phyloP scores from a whole-genome alignment of 305 asterid species.

The Nicotiana rustica region DNA sequence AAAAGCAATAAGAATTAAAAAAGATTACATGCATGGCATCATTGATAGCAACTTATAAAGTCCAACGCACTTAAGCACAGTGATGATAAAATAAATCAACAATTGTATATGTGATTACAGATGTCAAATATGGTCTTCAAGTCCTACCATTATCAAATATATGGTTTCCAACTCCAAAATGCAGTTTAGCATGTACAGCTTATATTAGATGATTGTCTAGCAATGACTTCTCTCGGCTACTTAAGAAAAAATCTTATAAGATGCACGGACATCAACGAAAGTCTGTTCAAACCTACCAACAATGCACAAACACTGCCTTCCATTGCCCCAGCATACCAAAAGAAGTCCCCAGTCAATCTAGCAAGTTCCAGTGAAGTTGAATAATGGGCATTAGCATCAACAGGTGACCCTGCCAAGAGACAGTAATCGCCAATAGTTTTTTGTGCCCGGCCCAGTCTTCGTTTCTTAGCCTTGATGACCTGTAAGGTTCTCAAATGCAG shows the following conservation, averaged over 20 bases:
- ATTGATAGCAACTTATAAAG: neutral
- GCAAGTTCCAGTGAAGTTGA: slow-evolving; percentile 92
- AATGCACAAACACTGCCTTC: slow-evolving; percentile 97
- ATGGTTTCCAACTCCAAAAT: slow-evolving; percentile 15
- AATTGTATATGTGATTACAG: neutral
- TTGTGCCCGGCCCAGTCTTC: slow-evolving; percentile 94
- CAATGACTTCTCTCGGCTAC: slow-evolving; percentile 23
- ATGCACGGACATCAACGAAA: slow-evolving; percentile 13
- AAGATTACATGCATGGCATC: neutral
- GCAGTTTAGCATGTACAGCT: neutral
- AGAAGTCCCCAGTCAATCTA: slow-evolving; percentile 91
- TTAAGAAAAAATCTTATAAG: slow-evolving; percentile 11
- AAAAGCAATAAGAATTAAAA: neutral
- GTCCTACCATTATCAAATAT: neutral
- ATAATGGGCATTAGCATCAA: slow-evolving; percentile 97
- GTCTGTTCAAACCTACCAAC: slow-evolving; percentile 66
- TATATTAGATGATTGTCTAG: slow-evolving; percentile 17
- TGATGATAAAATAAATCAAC: neutral
- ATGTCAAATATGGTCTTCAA: neutral
- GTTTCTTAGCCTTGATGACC: slow-evolving; percentile 97
- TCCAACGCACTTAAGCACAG: neutral
- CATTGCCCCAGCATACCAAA: slow-evolving; percentile 99
- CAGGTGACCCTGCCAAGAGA: slow-evolving; percentile 96
- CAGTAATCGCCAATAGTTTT: slow-evolving; percentile 97
- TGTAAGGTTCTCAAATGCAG: slow-evolving; percentile 43